Base-by-base conservation (phyloP, 768 basidiomycete species). In the Cystobasidium tubakii region DNA sequence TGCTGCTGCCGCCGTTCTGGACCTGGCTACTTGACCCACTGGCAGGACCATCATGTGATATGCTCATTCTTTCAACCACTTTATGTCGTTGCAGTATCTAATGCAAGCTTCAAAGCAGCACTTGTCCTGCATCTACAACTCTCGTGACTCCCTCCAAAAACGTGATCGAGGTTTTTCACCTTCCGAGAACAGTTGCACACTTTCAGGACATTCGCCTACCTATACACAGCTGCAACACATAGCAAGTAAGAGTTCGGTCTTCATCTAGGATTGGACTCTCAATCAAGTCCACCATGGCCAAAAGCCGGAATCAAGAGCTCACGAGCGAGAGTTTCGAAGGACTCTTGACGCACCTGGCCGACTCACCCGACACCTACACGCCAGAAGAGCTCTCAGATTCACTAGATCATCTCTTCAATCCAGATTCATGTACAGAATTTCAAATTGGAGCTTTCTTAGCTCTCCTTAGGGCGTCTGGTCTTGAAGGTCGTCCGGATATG, bases 361-460 rank as follows among this genome's bases (percentile, higher is more conserved):
- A 80, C 74, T 57, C 76, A 15, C 84, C 84, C 0, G 64, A 76
- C 19, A 75, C 80, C 36, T 85, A 84, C 79, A 77, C 79, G 12
- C 77, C 80, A 10, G 84, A 86, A 23, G 92, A 97, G 80, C 85
- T 92, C 66, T 85, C 85, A 72, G 78, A 82, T 27, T 87, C 91
- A 6, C 86, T 98, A 72, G 29, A 62, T 13, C 78, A 78, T 73
- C 66, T 79, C 57, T 78, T 77, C 21, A 86, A 86, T 0, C 66
- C 66, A 67, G 84, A 87, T 66, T 83, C 84, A 57, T 84, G 88
- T 0, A 85, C 84, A 13, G 87, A 89, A 0, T 83, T 86, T 0
- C 92, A 98, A 79, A 87, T 94, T 67, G 93, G 92, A 23, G 88
- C 94, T 0, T 95, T 97, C 81, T 84, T 99, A 62, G 88, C 91